Percentiles rank a stretch among this genome's conserved stretches.
These are phyloP conservation scores for Neurospora discreta DNA, from an alignment of 495 filamentous ascomycete species.

Conservation along the genomic window DNA sequence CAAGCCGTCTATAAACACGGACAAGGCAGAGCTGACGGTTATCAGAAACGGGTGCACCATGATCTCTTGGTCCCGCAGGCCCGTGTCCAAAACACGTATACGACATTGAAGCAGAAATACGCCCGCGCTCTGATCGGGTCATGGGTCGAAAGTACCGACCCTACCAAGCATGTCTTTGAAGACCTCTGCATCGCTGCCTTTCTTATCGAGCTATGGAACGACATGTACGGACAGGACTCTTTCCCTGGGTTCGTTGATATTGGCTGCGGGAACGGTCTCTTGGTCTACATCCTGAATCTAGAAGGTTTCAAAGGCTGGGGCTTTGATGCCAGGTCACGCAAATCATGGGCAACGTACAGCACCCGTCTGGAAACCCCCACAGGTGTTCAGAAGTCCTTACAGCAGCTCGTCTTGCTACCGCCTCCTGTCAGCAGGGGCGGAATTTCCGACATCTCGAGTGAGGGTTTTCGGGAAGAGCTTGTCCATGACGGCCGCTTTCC, in stretches of 20 bases:
- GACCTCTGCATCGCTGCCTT: conserved; percentile 90
- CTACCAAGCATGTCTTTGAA: conserved; percentile 87
- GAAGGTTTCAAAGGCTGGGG: conserved; percentile 85
- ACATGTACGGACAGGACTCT: conserved; percentile 54
- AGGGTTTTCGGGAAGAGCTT: conserved; percentile 19
- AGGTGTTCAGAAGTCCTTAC: conserved; percentile 33
- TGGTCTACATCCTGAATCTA: conserved; percentile 71
- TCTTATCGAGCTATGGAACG: conserved; percentile 80
- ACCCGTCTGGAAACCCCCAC: conserved; percentile 25
- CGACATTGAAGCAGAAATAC: conserved; percentile 67
- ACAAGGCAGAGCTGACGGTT: conserved; percentile 47
- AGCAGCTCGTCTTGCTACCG: conserved; percentile 68
- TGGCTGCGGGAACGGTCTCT: conserved; percentile 87
- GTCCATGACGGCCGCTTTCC: conserved; percentile 65
- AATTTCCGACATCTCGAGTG: conserved; percentile 6
- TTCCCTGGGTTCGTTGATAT: conserved; percentile 95
- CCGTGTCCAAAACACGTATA: conserved; percentile 67
- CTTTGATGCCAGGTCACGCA: conserved; percentile 75
- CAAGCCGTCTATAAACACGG: conserved; percentile 68
- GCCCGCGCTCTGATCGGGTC: conserved; percentile 49
- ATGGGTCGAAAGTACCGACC: conserved; percentile 83
- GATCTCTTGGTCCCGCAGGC: conserved; percentile 67
- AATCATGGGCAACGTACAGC: conserved; percentile 69
- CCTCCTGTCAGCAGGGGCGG: conserved; percentile 25
- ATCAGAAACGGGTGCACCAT: conserved; percentile 63